Evolutionary conservation across 768 basidiomycete species (phyloP).

Genomic region (Xanthoconium purpureum): DNA sequence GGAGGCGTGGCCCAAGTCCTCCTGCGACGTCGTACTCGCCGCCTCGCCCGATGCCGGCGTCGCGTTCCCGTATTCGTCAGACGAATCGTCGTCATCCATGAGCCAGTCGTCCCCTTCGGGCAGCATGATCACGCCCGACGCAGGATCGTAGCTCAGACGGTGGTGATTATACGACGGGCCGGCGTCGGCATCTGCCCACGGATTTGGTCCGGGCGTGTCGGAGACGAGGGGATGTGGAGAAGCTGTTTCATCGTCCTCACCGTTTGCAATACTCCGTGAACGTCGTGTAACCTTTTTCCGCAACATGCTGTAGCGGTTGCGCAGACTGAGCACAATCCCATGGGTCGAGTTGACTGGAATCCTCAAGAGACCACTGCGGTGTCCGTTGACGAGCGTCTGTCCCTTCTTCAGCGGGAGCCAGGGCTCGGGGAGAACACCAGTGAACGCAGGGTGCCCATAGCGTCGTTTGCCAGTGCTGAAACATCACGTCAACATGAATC

Average conservation of each 20-base stretch:
- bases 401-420: slow-evolving; percentile 92
- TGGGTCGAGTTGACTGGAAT: slow-evolving; percentile 45
- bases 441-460: slow-evolving; percentile 93
- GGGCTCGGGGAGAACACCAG: slow-evolving; percentile 88
- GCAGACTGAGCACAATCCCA: slow-evolving; percentile 79
- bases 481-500: slow-evolving; percentile 2
- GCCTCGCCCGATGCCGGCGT: slow-evolving; percentile 26
- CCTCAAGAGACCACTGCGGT: slow-evolving; percentile 33
- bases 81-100: slow-evolving; percentile 45
- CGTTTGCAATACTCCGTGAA: slow-evolving; percentile 2
- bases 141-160: slow-evolving; percentile 78
- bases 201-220: slow-evolving; percentile 41
- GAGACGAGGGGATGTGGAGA: slow-evolving; percentile 20
- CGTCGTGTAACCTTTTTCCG: slow-evolving; percentile 34
- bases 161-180: slow-evolving; percentile 35
- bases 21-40: slow-evolving; percentile 18
- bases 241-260: not conserved
- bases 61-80: slow-evolving; percentile 41
- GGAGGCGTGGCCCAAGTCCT: slow-evolving; percentile 17
- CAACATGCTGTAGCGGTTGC: slow-evolving; percentile 62
- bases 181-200: slow-evolving; percentile 52
- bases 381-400: slow-evolving; percentile 64
- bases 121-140: slow-evolving; percentile 83
- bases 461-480: slow-evolving; percentile 87
- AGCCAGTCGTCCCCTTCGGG: slow-evolving; percentile 74